phyloP scores from a whole-genome alignment of 306 rosid species.

The Castanopsis chinensis region DNA sequence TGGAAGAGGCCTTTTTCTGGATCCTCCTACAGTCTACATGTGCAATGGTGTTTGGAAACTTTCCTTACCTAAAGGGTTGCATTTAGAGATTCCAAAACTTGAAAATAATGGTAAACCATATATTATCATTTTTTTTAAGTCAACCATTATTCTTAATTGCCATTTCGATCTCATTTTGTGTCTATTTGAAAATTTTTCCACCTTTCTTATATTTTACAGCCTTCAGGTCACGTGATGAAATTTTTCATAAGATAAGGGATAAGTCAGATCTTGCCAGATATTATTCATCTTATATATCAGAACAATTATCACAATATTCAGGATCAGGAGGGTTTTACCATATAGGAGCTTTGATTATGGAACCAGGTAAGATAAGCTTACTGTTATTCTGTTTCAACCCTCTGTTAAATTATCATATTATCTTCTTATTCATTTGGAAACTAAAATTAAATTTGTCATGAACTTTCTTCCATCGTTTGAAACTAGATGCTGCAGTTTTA shows the following conservation, averaged over 20 bases:
- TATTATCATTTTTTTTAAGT: not conserved
- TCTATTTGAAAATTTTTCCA: not conserved
- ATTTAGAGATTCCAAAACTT: slow-evolving; percentile 24
- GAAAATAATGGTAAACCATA: slow-evolving; percentile 45
- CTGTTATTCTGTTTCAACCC: slow-evolving; percentile 11
- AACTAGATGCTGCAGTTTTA: slow-evolving; percentile 1
- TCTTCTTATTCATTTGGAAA: slow-evolving; percentile 6
- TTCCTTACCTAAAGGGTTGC: slow-evolving; percentile 70
- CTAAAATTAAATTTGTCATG: not conserved
- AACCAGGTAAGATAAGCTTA: slow-evolving; percentile 71
- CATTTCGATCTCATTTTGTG: slow-evolving; percentile 24
- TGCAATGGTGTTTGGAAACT: slow-evolving; percentile 60
- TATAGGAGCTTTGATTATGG: slow-evolving; percentile 79
- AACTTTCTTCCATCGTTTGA: not conserved
- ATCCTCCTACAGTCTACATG: slow-evolving; percentile 83
- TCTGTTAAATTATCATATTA: slow-evolving; percentile 9
- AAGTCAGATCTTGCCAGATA: slow-evolving; percentile 60
- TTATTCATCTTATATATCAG: slow-evolving; percentile 69
- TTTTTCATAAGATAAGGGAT: slow-evolving; percentile 69
- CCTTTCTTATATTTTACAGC: slow-evolving; percentile 39
- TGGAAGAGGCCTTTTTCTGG: slow-evolving; percentile 93
- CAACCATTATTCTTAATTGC: slow-evolving; percentile 5
- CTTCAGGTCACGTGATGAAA: slow-evolving; percentile 62
- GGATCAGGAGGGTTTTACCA: slow-evolving; percentile 35
- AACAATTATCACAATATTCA: slow-evolving; percentile 47